phyloP scores from a whole-genome alignment of 2,329 filamentous ascomycete genomes.

The Fusarium ramigenum region DNA sequence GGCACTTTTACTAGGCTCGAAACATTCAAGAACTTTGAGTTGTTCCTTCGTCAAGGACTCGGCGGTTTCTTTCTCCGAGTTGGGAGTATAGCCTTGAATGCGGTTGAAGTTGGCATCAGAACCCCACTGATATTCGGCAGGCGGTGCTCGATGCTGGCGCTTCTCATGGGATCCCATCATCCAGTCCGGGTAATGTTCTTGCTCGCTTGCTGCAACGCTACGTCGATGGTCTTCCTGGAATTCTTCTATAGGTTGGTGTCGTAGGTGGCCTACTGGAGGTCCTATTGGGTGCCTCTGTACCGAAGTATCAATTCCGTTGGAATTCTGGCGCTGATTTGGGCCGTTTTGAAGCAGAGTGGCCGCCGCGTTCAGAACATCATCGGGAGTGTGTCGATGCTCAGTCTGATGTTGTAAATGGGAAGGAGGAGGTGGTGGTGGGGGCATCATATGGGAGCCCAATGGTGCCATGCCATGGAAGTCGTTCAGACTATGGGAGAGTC shows the following conservation, averaged over 20 bases:
- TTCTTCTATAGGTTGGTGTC: slow-evolving; percentile 55
- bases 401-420: slow-evolving; percentile 40
- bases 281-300: slow-evolving; percentile 42
- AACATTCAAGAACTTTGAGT: slow-evolving; percentile 64
- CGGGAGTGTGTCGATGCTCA: slow-evolving; percentile 50
- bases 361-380: slow-evolving; percentile 66
- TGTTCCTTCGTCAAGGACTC: slow-evolving; percentile 66
- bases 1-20: slow-evolving; percentile 66
- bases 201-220: slow-evolving; percentile 44
- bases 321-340: slow-evolving; percentile 36
- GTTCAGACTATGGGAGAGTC: slow-evolving; percentile 28
- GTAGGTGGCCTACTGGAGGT: slow-evolving; percentile 53
- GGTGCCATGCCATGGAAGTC: slow-evolving; percentile 33
- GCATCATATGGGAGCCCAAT: slow-evolving; percentile 48
- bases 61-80: slow-evolving; percentile 64
- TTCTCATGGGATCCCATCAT: slow-evolving; percentile 49
- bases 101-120: slow-evolving; percentile 72
- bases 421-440: slow-evolving; percentile 46
- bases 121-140: slow-evolving; percentile 69
- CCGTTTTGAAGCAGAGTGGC: slow-evolving; percentile 62
- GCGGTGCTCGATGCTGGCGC: slow-evolving; percentile 47
- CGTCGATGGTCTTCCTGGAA: slow-evolving; percentile 53
- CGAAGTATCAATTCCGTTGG: slow-evolving; percentile 41
- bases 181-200: slow-evolving; percentile 55
- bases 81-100: slow-evolving; percentile 67